Evolutionary conservation across 1,139 yeast genomes (phyloP).

Genomic region (Magnusiomyces ingens): DNA sequence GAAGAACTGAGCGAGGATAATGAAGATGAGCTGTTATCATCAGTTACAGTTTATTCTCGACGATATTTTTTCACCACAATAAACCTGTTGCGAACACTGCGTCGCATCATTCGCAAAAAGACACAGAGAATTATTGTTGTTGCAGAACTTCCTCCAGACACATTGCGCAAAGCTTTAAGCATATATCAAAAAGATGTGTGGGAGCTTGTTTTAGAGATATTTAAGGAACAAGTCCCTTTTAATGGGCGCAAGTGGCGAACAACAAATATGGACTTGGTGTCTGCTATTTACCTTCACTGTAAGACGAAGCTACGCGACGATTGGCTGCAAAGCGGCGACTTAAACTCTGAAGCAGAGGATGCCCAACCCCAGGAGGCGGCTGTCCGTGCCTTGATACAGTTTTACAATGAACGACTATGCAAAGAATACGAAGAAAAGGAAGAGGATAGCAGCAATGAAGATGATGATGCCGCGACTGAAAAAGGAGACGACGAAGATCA

Average conservation of each 20-base stretch:
- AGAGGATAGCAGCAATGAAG: background rate
- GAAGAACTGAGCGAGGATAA: constrained; percentile 10
- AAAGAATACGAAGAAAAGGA: constrained; percentile 33
- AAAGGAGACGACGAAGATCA: background rate
- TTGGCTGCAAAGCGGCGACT: constrained; percentile 85
- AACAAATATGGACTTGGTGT: constrained; percentile 86
- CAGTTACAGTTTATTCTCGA: constrained; percentile 24
- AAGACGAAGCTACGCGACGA: constrained; percentile 68
- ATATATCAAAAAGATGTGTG: constrained; percentile 59
- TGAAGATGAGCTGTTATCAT: constrained; percentile 1
- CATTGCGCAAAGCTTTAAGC: constrained; percentile 33
- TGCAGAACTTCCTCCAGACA: constrained; percentile 39
- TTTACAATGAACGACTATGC: constrained; percentile 52
- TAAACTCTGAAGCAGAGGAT: constrained; percentile 66
- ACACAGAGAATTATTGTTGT: constrained; percentile 38
- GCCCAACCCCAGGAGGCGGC: constrained; percentile 86
- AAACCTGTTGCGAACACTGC: constrained; percentile 31
- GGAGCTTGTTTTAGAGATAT: constrained; percentile 57
- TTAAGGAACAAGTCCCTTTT: constrained; percentile 79
- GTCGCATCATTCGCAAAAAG: constrained; percentile 33
- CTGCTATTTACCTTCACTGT: constrained; percentile 75
- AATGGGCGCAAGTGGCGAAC: constrained; percentile 95
- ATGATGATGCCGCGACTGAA: background rate
- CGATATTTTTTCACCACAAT: constrained; percentile 32
- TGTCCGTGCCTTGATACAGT: constrained; percentile 69